Percentiles rank a stretch among this genome's conserved stretches.
Evolutionary conservation across 2,329 filamentous ascomycete genomes (phyloP).

Genomic region (Beauveria sp.): DNA sequence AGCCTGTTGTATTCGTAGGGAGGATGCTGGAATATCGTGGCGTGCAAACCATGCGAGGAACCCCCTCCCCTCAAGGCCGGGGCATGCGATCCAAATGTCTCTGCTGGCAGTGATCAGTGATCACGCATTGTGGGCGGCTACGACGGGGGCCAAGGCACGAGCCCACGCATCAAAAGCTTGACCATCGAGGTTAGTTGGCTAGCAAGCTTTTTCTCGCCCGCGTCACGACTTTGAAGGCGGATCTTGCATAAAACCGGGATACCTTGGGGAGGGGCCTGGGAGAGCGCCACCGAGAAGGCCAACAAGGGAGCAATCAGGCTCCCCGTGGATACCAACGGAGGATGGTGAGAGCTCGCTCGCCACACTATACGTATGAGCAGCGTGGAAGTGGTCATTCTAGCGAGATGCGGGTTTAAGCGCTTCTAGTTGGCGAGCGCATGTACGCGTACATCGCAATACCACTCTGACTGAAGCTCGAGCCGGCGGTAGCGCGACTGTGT

Average conservation of each 20-base stretch:
- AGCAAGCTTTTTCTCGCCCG: background rate
- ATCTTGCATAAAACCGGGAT: background rate
- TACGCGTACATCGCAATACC: background rate
- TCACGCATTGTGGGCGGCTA: background rate
- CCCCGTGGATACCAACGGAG: background rate
- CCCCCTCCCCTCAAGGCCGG: background rate
- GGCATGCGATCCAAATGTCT: background rate
- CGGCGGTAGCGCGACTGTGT: background rate
- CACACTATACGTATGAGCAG: background rate
- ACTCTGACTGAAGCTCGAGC: background rate
- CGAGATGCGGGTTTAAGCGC: background rate
- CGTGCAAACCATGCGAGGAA: background rate
- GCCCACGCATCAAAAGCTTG: background rate
- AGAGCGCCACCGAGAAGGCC: background rate
- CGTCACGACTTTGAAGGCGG: background rate
- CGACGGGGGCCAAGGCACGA: background rate
- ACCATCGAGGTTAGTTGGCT: background rate
- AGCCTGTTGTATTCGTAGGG: background rate
- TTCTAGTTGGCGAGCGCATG: conserved; percentile 2
- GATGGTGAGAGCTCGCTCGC: background rate
- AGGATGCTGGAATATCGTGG: background rate
- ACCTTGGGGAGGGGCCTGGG: background rate
- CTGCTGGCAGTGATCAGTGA: background rate
- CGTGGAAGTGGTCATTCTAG: background rate
- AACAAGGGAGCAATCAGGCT: background rate